phyloP scores from a whole-genome alignment of 371 early-diverging fungal species.

The Lichtheimia corymbifera region DNA sequence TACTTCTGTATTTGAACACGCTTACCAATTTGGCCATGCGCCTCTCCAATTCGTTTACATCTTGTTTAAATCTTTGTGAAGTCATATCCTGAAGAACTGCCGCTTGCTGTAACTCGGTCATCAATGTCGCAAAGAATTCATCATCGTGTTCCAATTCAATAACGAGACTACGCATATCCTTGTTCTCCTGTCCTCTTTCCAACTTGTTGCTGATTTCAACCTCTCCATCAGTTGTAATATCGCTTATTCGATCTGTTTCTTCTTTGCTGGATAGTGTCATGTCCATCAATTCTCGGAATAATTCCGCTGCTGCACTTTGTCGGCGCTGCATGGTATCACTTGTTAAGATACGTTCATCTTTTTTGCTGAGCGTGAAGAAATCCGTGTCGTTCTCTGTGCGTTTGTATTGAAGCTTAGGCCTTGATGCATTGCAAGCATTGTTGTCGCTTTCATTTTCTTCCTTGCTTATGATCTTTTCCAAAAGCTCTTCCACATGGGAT shows the following conservation, averaged over 20 bases:
- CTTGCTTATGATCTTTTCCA: slow-evolving; percentile 11
- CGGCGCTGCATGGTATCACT: slow-evolving; percentile 5
- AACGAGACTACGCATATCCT: slow-evolving; percentile 38
- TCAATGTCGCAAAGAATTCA: slow-evolving; percentile 60
- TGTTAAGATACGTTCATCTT: background rate
- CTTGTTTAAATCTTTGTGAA: slow-evolving; percentile 40
- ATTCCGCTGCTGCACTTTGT: slow-evolving; percentile 8
- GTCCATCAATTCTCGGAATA: slow-evolving; percentile 12
- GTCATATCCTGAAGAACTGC: slow-evolving; percentile 39
- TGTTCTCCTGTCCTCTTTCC: background rate
- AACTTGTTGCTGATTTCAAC: background rate
- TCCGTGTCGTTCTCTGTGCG: slow-evolving; percentile 39
- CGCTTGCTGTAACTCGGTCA: slow-evolving; percentile 50
- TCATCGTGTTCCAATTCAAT: slow-evolving; percentile 61
- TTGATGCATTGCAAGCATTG: background rate
- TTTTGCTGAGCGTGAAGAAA: slow-evolving; percentile 28
- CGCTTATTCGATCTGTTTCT: slow-evolving; percentile 11
- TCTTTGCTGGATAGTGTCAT: slow-evolving; percentile 1
- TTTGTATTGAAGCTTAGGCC: slow-evolving; percentile 32
- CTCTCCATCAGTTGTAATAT: slow-evolving; percentile 11
- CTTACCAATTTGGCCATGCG: slow-evolving; percentile 50
- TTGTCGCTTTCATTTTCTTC: slow-evolving; percentile 1
- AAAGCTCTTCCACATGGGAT: slow-evolving; percentile 21
- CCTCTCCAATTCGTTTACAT: slow-evolving; percentile 46
- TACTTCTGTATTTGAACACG: slow-evolving; percentile 1